Conservation (phyloP, 208 protist genomes). For the Trypanosoma grayi region DNA sequence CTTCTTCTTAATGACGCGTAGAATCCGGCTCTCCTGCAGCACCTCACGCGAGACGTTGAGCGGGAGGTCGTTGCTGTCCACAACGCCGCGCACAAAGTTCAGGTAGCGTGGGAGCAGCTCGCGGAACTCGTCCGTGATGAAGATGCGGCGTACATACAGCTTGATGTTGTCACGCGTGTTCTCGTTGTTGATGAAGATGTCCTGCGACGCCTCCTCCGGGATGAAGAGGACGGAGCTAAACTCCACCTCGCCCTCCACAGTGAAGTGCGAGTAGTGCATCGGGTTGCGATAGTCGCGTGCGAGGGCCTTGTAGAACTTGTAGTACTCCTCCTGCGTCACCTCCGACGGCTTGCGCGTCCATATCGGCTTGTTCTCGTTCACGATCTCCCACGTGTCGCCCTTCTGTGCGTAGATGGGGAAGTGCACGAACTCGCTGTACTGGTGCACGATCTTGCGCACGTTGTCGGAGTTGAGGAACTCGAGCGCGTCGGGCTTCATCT, state of each 20-base stretch:
- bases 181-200: slow-evolving; percentile 87
- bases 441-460: slow-evolving; percentile 93
- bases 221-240: slow-evolving; percentile 98
- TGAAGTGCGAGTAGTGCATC: slow-evolving; percentile 97
- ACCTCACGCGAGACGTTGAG: slow-evolving; percentile 99
- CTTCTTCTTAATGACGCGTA: slow-evolving; percentile 98
- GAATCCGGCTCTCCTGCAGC: slow-evolving; percentile 97
- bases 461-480: slow-evolving; percentile 94
- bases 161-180: slow-evolving; percentile 84
- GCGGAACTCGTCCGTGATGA: slow-evolving; percentile 98
- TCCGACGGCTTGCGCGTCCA: slow-evolving; percentile 96
- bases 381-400: slow-evolving; percentile 87
- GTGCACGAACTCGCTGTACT: slow-evolving; percentile 99
- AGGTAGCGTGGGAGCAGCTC: slow-evolving; percentile 96
- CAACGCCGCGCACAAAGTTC: slow-evolving; percentile 96
- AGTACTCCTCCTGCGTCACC: slow-evolving; percentile 98
- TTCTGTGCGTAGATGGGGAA: slow-evolving; percentile 98
- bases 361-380: slow-evolving; percentile 99
- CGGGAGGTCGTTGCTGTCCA: slow-evolving; percentile 99
- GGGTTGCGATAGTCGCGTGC: slow-evolving; percentile 94
- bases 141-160: slow-evolving; percentile 98
- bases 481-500: slow-evolving; percentile 96
- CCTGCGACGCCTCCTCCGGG: slow-evolving; percentile 85
- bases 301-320: slow-evolving; percentile 98
- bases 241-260: slow-evolving; percentile 96